These are phyloP conservation scores for Crithidia bombi DNA, from an alignment of 208 protist species.

Conservation along the genomic window DNA sequence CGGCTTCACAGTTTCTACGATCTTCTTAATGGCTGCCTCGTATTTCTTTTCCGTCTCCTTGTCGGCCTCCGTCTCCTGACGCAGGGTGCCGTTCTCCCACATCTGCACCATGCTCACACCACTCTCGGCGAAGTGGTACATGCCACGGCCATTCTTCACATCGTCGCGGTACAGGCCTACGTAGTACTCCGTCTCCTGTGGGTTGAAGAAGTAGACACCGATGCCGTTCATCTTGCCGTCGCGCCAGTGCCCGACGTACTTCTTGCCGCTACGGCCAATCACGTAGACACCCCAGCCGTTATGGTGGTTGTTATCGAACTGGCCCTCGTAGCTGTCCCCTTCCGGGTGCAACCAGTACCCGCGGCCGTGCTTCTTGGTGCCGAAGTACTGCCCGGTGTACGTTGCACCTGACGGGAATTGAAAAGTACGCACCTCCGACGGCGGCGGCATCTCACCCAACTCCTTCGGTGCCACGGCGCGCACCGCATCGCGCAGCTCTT, in stretches of 20 bases:
- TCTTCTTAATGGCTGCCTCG: slow-evolving; percentile 54
- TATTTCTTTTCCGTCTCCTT: slow-evolving; percentile 54
- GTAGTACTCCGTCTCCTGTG: slow-evolving; percentile 89
- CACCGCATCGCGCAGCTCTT: slow-evolving; percentile 52
- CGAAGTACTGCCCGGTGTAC: slow-evolving; percentile 87
- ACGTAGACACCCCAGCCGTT: slow-evolving; percentile 91
- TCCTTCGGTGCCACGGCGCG: slow-evolving; percentile 62
- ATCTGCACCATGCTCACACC: slow-evolving; percentile 72
- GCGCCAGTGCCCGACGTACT: slow-evolving; percentile 85
- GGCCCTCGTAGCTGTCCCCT: slow-evolving; percentile 89
- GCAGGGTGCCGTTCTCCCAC: slow-evolving; percentile 78
- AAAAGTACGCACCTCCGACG: slow-evolving; percentile 81
- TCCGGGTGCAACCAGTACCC: slow-evolving; percentile 90
- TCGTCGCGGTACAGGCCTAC: slow-evolving; percentile 82
- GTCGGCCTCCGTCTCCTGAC: slow-evolving; percentile 65
- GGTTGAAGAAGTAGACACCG: slow-evolving; percentile 91
- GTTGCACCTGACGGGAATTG: slow-evolving; percentile 88
- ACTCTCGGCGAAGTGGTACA: slow-evolving; percentile 89
- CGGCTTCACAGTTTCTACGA: slow-evolving; percentile 64
- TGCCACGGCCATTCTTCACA: slow-evolving; percentile 81
- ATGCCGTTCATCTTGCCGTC: slow-evolving; percentile 90
- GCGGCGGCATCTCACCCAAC: slow-evolving; percentile 60
- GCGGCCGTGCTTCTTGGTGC: slow-evolving; percentile 88
- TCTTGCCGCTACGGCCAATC: slow-evolving; percentile 86
- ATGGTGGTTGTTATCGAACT: slow-evolving; percentile 90